Evolutionary conservation across 2,329 filamentous ascomycete genomes (phyloP).

Genomic region (Teratosphaeria destructans): DNA sequence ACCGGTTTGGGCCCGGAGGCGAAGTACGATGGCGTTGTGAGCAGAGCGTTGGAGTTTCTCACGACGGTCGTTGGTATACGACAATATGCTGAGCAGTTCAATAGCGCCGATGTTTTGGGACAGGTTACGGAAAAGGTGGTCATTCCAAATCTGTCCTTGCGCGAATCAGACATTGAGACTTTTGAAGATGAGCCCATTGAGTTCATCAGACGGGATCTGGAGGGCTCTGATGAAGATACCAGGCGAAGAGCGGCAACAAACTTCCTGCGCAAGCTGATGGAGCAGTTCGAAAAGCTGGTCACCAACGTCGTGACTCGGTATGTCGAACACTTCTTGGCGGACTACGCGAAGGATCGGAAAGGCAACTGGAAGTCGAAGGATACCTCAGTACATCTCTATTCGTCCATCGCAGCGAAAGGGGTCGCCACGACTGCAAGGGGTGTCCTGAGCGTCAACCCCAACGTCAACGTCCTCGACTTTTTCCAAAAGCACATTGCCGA

Average conservation of each 20-base stretch:
- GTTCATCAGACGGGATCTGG: slow-evolving; percentile 88
- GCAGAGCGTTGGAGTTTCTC: slow-evolving; percentile 87
- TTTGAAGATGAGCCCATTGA: slow-evolving; percentile 99
- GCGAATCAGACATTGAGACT: slow-evolving; percentile 87
- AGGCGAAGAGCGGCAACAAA: slow-evolving; percentile 85
- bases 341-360: slow-evolving; percentile 57
- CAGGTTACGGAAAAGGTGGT: slow-evolving; percentile 95
- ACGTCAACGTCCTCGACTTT: slow-evolving; percentile 78
- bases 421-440: slow-evolving; percentile 77
- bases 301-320: slow-evolving; percentile 82
- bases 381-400: slow-evolving; percentile 93
- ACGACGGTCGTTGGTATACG: slow-evolving; percentile 74
- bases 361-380: slow-evolving; percentile 95
- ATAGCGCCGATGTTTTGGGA: slow-evolving; percentile 64
- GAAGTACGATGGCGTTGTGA: slow-evolving; percentile 89
- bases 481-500: slow-evolving; percentile 85
- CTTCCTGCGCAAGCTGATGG: slow-evolving; percentile 79
- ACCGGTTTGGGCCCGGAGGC: slow-evolving; percentile 78
- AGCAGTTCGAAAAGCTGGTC: slow-evolving; percentile 76
- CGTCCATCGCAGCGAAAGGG: slow-evolving; percentile 87
- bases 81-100: slow-evolving; percentile 75
- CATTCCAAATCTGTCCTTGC: slow-evolving; percentile 78
- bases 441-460: slow-evolving; percentile 71
- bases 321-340: slow-evolving; percentile 69
- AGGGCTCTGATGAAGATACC: slow-evolving; percentile 93